These are phyloP conservation scores for Clonostachys solani DNA, from an alignment of 2,329 filamentous ascomycete species.

Conservation along the genomic window DNA sequence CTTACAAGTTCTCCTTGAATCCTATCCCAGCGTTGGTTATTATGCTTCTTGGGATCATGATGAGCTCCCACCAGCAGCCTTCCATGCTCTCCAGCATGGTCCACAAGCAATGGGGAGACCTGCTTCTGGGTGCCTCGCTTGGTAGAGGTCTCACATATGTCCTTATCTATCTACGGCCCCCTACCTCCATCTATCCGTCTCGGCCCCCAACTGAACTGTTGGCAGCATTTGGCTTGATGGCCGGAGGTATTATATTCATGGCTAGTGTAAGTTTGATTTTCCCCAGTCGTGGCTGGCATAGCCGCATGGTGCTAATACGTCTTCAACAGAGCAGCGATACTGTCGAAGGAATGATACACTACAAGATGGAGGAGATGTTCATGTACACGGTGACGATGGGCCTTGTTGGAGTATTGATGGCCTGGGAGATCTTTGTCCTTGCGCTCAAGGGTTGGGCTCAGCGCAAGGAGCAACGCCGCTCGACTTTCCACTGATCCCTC, in stretches of 20 bases:
- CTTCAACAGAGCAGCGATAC: constrained; percentile 65
- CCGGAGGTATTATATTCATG: constrained; percentile 91
- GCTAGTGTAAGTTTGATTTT: constrained; percentile 59
- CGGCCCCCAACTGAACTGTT: constrained; percentile 90
- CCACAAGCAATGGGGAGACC: constrained; percentile 87
- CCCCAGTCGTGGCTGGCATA: constrained; percentile 8
- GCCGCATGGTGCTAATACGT: not conserved
- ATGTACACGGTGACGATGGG: constrained; percentile 87
- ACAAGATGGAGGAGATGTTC: constrained; percentile 85
- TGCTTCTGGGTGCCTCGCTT: constrained; percentile 77
- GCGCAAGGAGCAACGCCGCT: constrained; percentile 29
- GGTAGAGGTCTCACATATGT: constrained; percentile 78
- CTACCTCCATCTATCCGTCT: constrained; percentile 73
- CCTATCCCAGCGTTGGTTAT: constrained; percentile 86
- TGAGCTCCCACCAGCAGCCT: constrained; percentile 84
- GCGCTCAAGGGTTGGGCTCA: constrained; percentile 86
- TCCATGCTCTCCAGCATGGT: constrained; percentile 87
- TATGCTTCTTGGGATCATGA: constrained; percentile 85
- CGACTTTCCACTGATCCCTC: too few species aligned
- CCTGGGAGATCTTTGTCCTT: constrained; percentile 73
- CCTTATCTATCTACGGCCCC: constrained; percentile 73
- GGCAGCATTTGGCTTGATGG: constrained; percentile 78
- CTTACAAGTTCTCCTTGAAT: constrained; percentile 76
- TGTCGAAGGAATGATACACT: constrained; percentile 70
- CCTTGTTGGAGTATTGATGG: constrained; percentile 77